Base-by-base conservation (phyloP, 2,329 filamentous ascomycete species). In the Catunica adiposa region DNA sequence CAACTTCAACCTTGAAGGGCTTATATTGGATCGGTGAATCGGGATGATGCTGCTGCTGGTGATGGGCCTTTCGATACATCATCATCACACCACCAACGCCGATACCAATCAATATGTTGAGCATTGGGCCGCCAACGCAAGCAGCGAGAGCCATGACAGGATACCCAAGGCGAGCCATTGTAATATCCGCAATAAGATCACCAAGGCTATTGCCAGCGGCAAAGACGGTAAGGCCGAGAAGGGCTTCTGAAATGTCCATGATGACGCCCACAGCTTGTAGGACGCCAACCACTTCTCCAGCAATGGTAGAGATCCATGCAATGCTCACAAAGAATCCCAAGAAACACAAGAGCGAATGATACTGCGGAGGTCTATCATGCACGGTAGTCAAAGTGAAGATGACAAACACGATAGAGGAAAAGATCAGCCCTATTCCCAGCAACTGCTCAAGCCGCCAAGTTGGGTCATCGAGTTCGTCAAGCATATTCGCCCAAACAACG, bases 51-150 rank as follows among this genome's bases (percentile, higher is more conserved):
- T 83, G 82, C 26, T 72, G 68, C 61, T 83, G 82, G 60, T 79
- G 74, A 62, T 84, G 78, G 17, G 84, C 84, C 31, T 79, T 76
- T 55, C 77, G 76, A 15, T 94, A 74, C 56, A 86, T 89, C 77
- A 96, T 92, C 66, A 89, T 94, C 40, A 87, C 77, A 15, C 92
- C 92, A 25, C 85, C 86, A 3, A 97, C 73, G n/a, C 92, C 92
- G 54, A 98, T 89, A 0, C 92, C 92, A 3, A 98, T 78, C 0
- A 98, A 72, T 60, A 98, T 98, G 63, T 98, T 98, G 42, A 98
- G 78, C 88, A 98, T 90, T 0, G 92, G 92, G 0, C 92, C 94
- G n/a, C 92, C 92, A 66, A 98, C 96, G 66, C 92, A 98, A 3
- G 92, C 92, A 34, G 86, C 89, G 42, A 84, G 64, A 40, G 92